phyloP scores from a whole-genome alignment of 2,329 filamentous ascomycete genomes.

The Ophiosphaerella korrae region DNA sequence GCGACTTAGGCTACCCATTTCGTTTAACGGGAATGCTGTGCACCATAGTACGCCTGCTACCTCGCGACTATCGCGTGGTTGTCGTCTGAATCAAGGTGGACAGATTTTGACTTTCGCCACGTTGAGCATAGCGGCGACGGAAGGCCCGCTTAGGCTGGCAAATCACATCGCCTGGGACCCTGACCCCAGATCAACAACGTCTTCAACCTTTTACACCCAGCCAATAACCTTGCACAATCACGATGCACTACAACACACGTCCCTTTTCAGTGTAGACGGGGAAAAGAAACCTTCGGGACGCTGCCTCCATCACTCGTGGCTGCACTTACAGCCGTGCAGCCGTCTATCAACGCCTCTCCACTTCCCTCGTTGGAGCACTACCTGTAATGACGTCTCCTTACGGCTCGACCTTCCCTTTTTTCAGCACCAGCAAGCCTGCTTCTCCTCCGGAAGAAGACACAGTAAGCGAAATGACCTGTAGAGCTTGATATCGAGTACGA shows the following conservation, averaged over 20 bases:
- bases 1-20: slow-evolving; percentile 12
- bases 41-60: slow-evolving; percentile 2
- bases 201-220: slow-evolving; percentile 13
- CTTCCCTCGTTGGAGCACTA: slow-evolving; percentile 1
- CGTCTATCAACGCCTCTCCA: slow-evolving; percentile 4
- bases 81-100: slow-evolving; percentile 10
- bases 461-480: slow-evolving; percentile 10
- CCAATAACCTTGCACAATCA: slow-evolving; percentile 28
- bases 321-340: slow-evolving; percentile 13
- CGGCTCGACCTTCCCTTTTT: slow-evolving; percentile 16
- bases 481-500: slow-evolving; percentile 6
- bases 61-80: slow-evolving; percentile 29
- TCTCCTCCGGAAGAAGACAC: slow-evolving; percentile 12
- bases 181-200: slow-evolving; percentile 9
- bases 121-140: slow-evolving; percentile 23
- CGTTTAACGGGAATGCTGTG: slow-evolving; percentile 11
- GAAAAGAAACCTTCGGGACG: slow-evolving; percentile 14
- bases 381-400: slow-evolving; percentile 17
- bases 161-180: slow-evolving; percentile 11
- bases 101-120: slow-evolving; percentile 15
- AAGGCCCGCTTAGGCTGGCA: slow-evolving; percentile 11
- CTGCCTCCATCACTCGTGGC: slow-evolving; percentile 20
- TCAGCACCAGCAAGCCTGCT: slow-evolving; percentile 14
- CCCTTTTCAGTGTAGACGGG: slow-evolving; percentile 13
- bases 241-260: slow-evolving; percentile 19